phyloP scores from a whole-genome alignment of 2,329 filamentous ascomycete genomes.

The Kalaharituber pfeilii region DNA sequence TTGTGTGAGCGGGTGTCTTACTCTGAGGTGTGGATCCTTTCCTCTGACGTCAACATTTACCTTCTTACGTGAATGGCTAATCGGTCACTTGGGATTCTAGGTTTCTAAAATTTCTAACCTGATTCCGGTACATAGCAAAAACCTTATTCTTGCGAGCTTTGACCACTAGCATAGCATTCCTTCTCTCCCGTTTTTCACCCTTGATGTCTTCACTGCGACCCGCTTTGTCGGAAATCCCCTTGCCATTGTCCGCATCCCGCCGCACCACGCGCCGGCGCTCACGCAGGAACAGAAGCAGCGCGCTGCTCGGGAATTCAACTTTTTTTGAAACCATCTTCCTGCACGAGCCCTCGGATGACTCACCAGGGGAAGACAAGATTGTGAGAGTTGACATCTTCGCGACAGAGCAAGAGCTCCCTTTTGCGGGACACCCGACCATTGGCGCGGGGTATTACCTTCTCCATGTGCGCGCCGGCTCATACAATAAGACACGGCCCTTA shows the following conservation, averaged over 20 bases:
- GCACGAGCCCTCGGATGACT: conserved; percentile 30
- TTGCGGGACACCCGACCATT: conserved; percentile 46
- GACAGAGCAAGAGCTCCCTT: conserved; percentile 37
- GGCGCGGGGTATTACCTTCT: conserved; percentile 39
- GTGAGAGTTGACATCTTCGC: conserved; percentile 44
- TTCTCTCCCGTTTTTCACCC: conserved; percentile 31
- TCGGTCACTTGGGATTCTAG: too few relatives aligned
- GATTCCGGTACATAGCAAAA: too few relatives aligned
- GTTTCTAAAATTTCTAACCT: too few relatives aligned
- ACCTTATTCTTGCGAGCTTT: too few relatives aligned
- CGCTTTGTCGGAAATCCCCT: conserved; percentile 46
- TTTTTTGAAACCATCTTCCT: conserved; percentile 48
- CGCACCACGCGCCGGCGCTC: conserved; percentile 27
- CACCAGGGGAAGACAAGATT: conserved; percentile 25
- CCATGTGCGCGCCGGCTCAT: conserved; percentile 19
- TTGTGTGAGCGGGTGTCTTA: too few relatives aligned
- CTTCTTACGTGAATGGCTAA: too few relatives aligned
- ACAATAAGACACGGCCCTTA: conserved; percentile 21
- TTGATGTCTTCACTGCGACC: conserved; percentile 44
- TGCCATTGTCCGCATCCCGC: conserved; percentile 40
- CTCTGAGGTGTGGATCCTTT: too few relatives aligned
- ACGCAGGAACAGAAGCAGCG: conserved; percentile 38
- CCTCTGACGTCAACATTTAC: too few relatives aligned
- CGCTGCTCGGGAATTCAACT: conserved; percentile 46
- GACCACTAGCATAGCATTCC: too few relatives aligned